Percentiles rank a stretch among this genome's conserved stretches.
Conservation (phyloP, 352 stramenopile genomes). For the Globisporangium megalacanthum region DNA sequence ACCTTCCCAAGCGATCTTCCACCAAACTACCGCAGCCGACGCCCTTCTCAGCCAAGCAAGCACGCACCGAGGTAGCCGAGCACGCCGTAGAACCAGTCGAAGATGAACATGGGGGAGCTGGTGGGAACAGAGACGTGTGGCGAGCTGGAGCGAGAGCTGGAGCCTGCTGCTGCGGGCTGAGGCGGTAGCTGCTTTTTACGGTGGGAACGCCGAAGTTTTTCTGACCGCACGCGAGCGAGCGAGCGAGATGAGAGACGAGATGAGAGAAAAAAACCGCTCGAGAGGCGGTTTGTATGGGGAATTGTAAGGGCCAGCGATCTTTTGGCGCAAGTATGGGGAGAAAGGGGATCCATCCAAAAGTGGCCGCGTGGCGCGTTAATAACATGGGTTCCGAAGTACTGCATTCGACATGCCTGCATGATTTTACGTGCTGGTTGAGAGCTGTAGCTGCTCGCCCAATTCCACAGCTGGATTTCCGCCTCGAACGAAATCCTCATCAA, state of each 20-base stretch:
- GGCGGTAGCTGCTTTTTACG: neutral
- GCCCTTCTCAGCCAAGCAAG: too few relatives aligned
- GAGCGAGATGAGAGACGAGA: too few relatives aligned
- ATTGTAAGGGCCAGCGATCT: neutral
- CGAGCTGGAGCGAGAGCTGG: neutral
- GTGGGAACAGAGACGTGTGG: neutral
- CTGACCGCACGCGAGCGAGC: slow-evolving; percentile 16
- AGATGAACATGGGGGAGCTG: slow-evolving; percentile 85
- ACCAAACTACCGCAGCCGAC: too few relatives aligned
- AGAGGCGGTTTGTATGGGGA: neutral
- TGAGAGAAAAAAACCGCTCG: neutral
- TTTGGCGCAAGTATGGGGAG: neutral
- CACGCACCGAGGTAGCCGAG: slow-evolving; percentile 89
- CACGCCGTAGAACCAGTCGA: slow-evolving; percentile 96
- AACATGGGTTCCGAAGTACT: too few relatives aligned
- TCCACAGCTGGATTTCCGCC: too few relatives aligned
- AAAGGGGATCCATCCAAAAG: neutral
- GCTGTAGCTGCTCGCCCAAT: too few relatives aligned
- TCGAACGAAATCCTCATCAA: too few relatives aligned
- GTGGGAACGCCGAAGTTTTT: slow-evolving; percentile 7
- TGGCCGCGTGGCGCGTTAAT: too few relatives aligned
- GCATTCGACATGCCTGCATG: too few relatives aligned
- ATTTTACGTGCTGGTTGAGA: too few relatives aligned
- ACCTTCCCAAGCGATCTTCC: neutral
- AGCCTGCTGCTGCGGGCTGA: neutral